These are phyloP conservation scores for Bothriochloa decipiens DNA, from an alignment of 176 grass and related monocot species.

Conservation along the genomic window DNA sequence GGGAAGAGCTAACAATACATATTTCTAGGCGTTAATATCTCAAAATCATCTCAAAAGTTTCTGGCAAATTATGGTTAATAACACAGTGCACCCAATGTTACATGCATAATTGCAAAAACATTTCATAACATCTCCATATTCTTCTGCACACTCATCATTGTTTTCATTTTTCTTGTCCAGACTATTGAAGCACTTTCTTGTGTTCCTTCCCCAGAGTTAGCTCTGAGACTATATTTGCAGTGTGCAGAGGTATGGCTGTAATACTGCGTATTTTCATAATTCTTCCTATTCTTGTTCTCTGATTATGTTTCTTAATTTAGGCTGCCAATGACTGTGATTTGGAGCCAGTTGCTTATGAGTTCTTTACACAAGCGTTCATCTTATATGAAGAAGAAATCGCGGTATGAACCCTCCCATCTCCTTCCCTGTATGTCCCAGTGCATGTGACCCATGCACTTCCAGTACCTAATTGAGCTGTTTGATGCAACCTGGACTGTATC, in stretches of 20 bases:
- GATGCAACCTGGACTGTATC: neutral
- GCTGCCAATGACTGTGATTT: no score
- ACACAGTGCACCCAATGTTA: no score
- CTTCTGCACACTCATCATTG: no score
- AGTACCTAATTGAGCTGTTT: constrained; percentile 4
- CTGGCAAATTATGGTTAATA: constrained; percentile 13
- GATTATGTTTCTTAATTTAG: constrained; percentile 50
- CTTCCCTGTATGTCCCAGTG: neutral
- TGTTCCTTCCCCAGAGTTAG: constrained; percentile 76
- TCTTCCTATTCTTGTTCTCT: constrained; percentile 19
- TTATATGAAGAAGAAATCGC: no score
- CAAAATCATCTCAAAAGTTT: neutral
- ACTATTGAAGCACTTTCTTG: constrained; percentile 67
- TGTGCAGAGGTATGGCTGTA: constrained; percentile 68
- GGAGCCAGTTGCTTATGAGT: constrained; percentile 97
- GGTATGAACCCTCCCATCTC: no score
- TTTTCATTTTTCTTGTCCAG: no score
- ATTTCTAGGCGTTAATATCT: no score
- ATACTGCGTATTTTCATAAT: constrained; percentile 26
- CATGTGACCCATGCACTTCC: neutral
- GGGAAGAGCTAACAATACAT: no score
- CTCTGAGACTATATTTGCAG: constrained; percentile 74
- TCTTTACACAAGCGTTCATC: constrained; percentile 98
- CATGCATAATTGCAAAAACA: no score
- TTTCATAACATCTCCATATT: no score